A percentile compares a stretch with the other conserved stretches of the same genome.
Conservation (phyloP, 2,329 filamentous ascomycete species). For the Hawksworthiomyces lignivorus region DNA sequence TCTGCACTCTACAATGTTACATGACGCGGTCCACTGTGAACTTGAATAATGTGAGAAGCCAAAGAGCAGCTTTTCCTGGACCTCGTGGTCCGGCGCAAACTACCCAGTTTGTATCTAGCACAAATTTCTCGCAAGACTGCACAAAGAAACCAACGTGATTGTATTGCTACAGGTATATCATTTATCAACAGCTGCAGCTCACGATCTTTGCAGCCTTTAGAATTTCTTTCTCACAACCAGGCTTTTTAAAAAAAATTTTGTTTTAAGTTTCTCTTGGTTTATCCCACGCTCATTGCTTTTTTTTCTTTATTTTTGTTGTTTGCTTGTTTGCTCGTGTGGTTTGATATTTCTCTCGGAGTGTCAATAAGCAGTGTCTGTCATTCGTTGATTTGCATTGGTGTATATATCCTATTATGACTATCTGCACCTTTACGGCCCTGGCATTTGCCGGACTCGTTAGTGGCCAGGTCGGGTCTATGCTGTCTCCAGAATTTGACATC, state of each 20-base stretch:
- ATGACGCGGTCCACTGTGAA: background rate
- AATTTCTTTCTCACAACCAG: no score
- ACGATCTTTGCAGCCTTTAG: no score
- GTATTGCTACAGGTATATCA: no score
- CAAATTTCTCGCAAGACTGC: background rate
- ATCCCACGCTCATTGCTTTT: no score
- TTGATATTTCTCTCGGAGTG: no score
- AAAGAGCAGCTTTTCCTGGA: constrained; percentile 2
- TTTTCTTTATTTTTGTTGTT: no score
- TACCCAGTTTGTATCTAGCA: constrained; percentile 2
- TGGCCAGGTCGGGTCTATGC: constrained; percentile 14
- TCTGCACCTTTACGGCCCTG: constrained; percentile 7
- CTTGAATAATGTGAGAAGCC: background rate
- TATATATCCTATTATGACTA: background rate
- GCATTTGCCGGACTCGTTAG: constrained; percentile 11
- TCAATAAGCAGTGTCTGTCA: no score
- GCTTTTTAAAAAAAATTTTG: no score
- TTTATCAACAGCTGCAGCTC: no score
- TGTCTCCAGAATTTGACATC: constrained; percentile 21
- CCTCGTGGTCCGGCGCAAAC: constrained; percentile 10
- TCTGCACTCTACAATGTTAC: background rate
- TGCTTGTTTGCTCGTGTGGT: no score
- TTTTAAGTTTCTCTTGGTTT: no score
- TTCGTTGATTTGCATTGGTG: background rate
- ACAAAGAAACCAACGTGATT: no score